phyloP scores from a whole-genome alignment of 1,284 basidiomycete genomes.

The Phellinidium pouzarii region DNA sequence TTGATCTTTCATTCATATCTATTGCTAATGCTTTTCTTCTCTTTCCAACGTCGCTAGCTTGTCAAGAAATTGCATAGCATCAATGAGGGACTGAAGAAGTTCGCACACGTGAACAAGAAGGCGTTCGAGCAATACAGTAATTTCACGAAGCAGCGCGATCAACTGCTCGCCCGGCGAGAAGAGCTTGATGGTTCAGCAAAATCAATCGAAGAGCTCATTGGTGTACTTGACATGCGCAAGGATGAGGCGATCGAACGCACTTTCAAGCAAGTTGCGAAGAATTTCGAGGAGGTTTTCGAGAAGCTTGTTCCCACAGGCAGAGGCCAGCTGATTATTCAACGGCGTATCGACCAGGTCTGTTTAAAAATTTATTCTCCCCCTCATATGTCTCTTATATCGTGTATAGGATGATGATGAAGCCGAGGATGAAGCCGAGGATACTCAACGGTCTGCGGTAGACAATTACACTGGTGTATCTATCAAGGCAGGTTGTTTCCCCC shows the following conservation, averaged over 20 bases:
- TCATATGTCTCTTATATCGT: not conserved
- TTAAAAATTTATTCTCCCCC: not conserved
- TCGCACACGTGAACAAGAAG: slow-evolving; percentile 98
- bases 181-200: slow-evolving; percentile 86
- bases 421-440: slow-evolving; percentile 60
- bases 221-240: slow-evolving; percentile 92
- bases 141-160: slow-evolving; percentile 96
- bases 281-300: slow-evolving; percentile 97
- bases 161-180: slow-evolving; percentile 77
- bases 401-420: slow-evolving; percentile 60
- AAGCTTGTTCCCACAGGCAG: slow-evolving; percentile 93
- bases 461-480: slow-evolving; percentile 97
- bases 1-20: slow-evolving; percentile 6
- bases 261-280: slow-evolving; percentile 95
- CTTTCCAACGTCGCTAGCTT: slow-evolving; percentile 46
- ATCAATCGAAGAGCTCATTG: slow-evolving; percentile 93
- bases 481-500: slow-evolving; percentile 46
- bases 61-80: slow-evolving; percentile 86
- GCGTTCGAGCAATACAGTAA: slow-evolving; percentile 98
- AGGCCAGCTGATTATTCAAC: slow-evolving; percentile 88
- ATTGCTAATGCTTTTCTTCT: not conserved
- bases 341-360: slow-evolving; percentile 75
- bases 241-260: slow-evolving; percentile 98
- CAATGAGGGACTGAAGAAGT: slow-evolving; percentile 92
- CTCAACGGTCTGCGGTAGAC: slow-evolving; percentile 74